phyloP scores from a whole-genome alignment of 306 rosid species.

The Prunus mume region DNA sequence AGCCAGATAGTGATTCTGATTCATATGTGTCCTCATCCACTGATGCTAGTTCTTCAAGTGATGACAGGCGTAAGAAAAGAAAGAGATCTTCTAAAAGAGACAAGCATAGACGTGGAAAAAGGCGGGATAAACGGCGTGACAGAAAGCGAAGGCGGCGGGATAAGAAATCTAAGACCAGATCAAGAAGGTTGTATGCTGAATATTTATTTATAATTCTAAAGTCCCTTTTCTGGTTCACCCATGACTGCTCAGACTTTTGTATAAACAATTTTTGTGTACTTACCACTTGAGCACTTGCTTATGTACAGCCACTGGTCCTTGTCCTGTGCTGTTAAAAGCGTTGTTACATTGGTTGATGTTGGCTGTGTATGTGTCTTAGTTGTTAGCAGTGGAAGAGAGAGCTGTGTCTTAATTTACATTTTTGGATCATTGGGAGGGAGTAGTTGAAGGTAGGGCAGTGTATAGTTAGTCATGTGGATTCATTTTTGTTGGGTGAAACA shows the following conservation, averaged over 20 bases:
- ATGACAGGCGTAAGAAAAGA: conserved; percentile 75
- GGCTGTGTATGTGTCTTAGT: neutral
- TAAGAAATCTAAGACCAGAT: conserved; percentile 62
- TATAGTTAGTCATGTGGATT: neutral
- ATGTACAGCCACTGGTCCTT: neutral
- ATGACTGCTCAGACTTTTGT: neutral
- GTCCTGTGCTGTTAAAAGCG: neutral
- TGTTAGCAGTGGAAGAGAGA: neutral
- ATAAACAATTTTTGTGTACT: neutral
- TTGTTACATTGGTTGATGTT: neutral
- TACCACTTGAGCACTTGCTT: neutral
- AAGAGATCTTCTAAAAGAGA: conserved; percentile 73
- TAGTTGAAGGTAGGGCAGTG: neutral
- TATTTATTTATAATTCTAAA: neutral
- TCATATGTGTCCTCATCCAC: conserved; percentile 70
- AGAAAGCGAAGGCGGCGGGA: conserved; percentile 58
- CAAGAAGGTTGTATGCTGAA: conserved; percentile 56
- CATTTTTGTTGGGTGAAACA: neutral
- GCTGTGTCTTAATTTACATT: neutral
- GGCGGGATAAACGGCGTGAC: conserved; percentile 66
- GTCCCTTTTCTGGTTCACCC: neutral
- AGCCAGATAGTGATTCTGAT: conserved; percentile 80
- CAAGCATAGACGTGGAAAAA: conserved; percentile 56
- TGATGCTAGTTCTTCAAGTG: conserved; percentile 69
- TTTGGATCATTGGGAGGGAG: neutral